Percentiles rank a stretch among this genome's conserved stretches.
Evolutionary conservation across 2,329 filamentous ascomycete species (phyloP).

Genomic region (Neophaeococcomyces aloes): DNA sequence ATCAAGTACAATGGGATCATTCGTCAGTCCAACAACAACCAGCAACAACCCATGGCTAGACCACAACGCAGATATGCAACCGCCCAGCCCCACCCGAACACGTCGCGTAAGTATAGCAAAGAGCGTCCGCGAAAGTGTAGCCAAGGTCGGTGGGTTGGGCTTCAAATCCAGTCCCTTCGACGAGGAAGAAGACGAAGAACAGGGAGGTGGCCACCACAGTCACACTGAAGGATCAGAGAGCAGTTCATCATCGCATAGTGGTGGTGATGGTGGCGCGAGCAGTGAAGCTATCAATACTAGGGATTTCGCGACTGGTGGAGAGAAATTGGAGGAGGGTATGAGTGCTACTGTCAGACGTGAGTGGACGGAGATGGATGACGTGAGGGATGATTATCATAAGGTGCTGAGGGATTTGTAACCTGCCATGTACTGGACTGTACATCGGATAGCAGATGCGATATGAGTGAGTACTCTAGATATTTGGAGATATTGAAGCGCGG

Average conservation of each 20-base stretch:
- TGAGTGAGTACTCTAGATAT: too few species aligned
- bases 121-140: not conserved
- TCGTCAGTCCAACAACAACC: not conserved
- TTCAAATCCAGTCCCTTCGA: not conserved
- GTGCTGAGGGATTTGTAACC: not conserved
- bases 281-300: not conserved
- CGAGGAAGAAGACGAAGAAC: not conserved
- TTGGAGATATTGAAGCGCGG: too few species aligned
- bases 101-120: not conserved
- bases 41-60: too few species aligned
- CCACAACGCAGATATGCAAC: too few species aligned
- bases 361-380: slow-evolving; percentile 1
- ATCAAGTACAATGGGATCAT: too few species aligned
- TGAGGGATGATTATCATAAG: slow-evolving; percentile 2
- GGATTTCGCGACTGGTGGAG: not conserved
- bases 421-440: too few species aligned
- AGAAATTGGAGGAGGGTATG: too few species aligned
- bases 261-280: not conserved
- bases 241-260: not conserved
- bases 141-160: too few species aligned
- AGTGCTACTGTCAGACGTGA: not conserved
- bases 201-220: not conserved
- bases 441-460: too few species aligned
- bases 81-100: not conserved
- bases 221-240: not conserved